phyloP scores from a whole-genome alignment of 2,329 filamentous ascomycete species.

The Scedosporium aurantiacum region DNA sequence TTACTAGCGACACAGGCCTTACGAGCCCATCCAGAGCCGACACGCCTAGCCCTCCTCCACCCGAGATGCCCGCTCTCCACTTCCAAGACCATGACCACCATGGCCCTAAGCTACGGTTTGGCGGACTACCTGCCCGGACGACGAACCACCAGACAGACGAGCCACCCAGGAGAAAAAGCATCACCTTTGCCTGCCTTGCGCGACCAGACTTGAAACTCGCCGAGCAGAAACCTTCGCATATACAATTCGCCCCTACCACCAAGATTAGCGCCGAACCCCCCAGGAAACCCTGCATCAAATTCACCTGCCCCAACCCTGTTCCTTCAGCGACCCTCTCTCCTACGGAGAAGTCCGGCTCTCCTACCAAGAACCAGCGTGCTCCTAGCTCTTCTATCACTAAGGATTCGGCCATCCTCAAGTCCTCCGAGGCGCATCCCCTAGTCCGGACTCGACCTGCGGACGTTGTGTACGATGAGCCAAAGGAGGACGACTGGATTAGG shows the following conservation, averaged over 20 bases:
- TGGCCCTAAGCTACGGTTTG: neutral
- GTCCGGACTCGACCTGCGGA: conserved; percentile 47
- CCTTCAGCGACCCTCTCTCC: neutral
- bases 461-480: conserved; percentile 73
- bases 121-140: neutral
- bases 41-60: conserved; percentile 79
- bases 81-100: conserved; percentile 16
- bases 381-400: neutral
- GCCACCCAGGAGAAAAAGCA: conserved; percentile 9
- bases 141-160: neutral
- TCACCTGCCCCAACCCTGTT: conserved; percentile 61
- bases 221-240: conserved; percentile 17
- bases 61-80: conserved; percentile 39
- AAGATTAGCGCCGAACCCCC: conserved; percentile 27
- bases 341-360: conserved; percentile 20
- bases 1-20: conserved; percentile 88
- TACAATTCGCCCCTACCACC: conserved; percentile 39
- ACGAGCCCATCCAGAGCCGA: conserved; percentile 82
- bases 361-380: neutral
- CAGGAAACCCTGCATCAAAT: conserved; percentile 84
- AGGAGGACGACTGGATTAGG: conserved; percentile 84
- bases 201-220: conserved; percentile 12
- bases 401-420: too few species aligned
- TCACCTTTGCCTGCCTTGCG: conserved; percentile 10
- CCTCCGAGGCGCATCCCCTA: too few species aligned